Percentiles rank a stretch among this genome's conserved stretches.
phyloP scores from a whole-genome alignment of 169 alveolate genomes.

The Eimeria sp. region DNA sequence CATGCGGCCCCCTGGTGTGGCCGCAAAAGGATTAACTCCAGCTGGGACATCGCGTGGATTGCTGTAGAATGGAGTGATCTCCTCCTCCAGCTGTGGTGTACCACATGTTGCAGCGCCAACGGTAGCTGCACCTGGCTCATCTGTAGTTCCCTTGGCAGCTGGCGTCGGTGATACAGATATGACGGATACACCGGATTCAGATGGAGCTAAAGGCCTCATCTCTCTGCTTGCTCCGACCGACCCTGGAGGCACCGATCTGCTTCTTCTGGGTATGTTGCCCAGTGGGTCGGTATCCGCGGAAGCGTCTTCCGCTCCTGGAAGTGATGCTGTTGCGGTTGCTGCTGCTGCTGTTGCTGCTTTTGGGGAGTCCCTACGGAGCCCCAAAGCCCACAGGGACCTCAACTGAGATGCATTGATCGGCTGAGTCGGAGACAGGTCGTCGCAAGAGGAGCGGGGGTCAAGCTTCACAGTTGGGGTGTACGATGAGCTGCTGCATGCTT shows the following conservation, averaged over 20 bases:
- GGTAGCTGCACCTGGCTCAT: not conserved
- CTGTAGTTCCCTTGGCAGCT: not conserved
- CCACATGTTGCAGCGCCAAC: not conserved
- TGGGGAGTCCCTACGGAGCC: not conserved
- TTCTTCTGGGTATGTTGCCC: not conserved
- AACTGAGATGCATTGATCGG: not conserved
- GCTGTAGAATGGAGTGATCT: conserved; percentile 62
- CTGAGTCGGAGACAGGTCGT: conserved; percentile 68
- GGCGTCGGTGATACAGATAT: conserved; percentile 39
- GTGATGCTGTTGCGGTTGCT: not conserved
- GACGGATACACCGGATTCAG: conserved; percentile 24
- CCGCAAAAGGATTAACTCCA: conserved; percentile 36
- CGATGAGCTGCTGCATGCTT: conserved; percentile 32
- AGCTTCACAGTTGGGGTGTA: conserved; percentile 68
- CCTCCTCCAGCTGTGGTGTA: not conserved
- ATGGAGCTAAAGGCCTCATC: not conserved
- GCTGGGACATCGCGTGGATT: conserved; percentile 74
- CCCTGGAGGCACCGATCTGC: not conserved
- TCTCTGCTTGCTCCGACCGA: not conserved
- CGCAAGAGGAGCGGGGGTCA: conserved; percentile 58
- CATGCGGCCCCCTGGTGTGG: conserved; percentile 63
- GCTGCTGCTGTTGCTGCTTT: conserved; percentile 48
- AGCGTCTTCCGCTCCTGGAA: not conserved
- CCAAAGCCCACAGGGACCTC: not conserved
- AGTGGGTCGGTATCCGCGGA: not conserved